Evolutionary conservation across 805 yeast species (phyloP).

Genomic region (Zygotorulaspora chibaensis): DNA sequence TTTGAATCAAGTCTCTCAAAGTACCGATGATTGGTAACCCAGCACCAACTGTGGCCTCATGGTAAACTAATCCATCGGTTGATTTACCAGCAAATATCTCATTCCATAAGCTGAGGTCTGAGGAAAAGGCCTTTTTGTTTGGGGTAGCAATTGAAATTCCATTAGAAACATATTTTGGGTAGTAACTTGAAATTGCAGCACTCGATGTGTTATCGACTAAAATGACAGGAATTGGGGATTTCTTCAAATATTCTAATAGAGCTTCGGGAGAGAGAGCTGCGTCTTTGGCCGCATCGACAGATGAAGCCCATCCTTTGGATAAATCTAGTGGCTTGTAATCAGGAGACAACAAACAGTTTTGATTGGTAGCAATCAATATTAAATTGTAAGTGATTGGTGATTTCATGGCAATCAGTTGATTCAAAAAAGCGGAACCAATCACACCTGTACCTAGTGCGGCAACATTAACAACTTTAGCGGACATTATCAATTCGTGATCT

Average conservation of each 20-base stretch:
- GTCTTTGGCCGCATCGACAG: slow-evolving; percentile 43
- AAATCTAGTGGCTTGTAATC: slow-evolving; percentile 68
- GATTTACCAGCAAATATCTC: slow-evolving; percentile 59
- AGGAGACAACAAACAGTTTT: slow-evolving; percentile 59
- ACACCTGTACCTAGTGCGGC: slow-evolving; percentile 88
- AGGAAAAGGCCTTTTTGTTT: slow-evolving; percentile 94
- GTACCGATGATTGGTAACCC: slow-evolving; percentile 93
- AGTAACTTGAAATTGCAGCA: slow-evolving; percentile 67
- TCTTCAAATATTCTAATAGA: slow-evolving; percentile 57
- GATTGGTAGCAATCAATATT: slow-evolving; percentile 72
- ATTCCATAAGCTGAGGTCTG: slow-evolving; percentile 71
- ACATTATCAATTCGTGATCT: slow-evolving; percentile 33
- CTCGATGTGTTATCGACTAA: slow-evolving; percentile 93
- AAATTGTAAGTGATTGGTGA: slow-evolving; percentile 69
- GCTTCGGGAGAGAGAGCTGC: slow-evolving; percentile 50
- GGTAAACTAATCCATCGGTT: slow-evolving; percentile 72
- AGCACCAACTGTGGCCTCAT: slow-evolving; percentile 98
- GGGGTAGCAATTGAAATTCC: slow-evolving; percentile 97
- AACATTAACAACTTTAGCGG: slow-evolving; percentile 51
- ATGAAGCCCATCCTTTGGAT: slow-evolving; percentile 48
- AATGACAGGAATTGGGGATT: slow-evolving; percentile 70
- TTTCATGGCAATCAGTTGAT: slow-evolving; percentile 65
- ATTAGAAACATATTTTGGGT: slow-evolving; percentile 64
- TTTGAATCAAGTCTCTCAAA: slow-evolving; percentile 77
- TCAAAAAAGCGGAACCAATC: slow-evolving; percentile 87